phyloP scores from a whole-genome alignment of 176 grass and related monocot species.

The Raddia distichophylla region DNA sequence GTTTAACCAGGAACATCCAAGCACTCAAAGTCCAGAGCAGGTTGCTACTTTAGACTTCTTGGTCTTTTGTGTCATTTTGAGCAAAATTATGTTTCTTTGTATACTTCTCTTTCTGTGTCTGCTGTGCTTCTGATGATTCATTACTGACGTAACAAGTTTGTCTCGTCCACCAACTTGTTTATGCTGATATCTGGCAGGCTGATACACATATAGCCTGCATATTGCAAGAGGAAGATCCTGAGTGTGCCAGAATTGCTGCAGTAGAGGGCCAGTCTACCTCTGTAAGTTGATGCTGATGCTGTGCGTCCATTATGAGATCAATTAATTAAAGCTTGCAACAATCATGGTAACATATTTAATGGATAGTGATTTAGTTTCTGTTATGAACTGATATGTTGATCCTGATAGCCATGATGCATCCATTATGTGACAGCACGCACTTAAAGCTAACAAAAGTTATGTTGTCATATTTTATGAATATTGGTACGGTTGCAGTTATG shows the following conservation, averaged over 20 bases:
- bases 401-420: too few relatives aligned
- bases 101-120: not conserved
- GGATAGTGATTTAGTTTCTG: not conserved
- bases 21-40: constrained; percentile 47
- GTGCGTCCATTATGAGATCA: constrained; percentile 8
- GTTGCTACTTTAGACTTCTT: constrained; percentile 47
- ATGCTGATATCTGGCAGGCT: constrained; percentile 54
- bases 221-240: constrained; percentile 59
- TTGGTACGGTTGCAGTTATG: too few relatives aligned
- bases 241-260: constrained; percentile 41
- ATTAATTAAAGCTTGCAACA: not conserved
- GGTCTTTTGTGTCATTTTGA: constrained; percentile 26
- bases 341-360: constrained; percentile 10
- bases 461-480: too few relatives aligned
- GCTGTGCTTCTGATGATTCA: constrained; percentile 7
- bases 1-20: constrained; percentile 61
- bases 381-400: too few relatives aligned
- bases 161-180: not conserved
- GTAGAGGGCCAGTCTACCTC: constrained; percentile 51
- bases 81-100: not conserved
- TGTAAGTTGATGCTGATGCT: constrained; percentile 36
- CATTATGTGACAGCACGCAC: too few relatives aligned
- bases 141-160: not conserved
- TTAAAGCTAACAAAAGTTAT: too few relatives aligned
- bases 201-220: constrained; percentile 67